These are phyloP conservation scores for Lentinula raphanica DNA, from an alignment of 768 basidiomycete genomes.

Conservation along the genomic window DNA sequence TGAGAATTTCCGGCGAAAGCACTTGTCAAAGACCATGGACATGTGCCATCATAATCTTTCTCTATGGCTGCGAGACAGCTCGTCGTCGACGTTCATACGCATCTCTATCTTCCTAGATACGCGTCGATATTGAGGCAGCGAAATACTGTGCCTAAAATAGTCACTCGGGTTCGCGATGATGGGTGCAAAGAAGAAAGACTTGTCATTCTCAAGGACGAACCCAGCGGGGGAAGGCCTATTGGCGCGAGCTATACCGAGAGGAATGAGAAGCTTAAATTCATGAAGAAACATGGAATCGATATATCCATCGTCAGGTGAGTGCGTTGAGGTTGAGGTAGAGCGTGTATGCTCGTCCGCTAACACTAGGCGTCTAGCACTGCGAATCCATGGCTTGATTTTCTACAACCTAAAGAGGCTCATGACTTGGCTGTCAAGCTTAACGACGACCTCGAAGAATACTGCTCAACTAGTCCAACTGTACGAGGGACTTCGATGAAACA, in stretches of 20 bases:
- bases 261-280: conserved; percentile 75
- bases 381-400: conserved; percentile 91
- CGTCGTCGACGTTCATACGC: conserved; percentile 81
- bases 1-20: conserved; percentile 10
- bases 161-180: conserved; percentile 35
- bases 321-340: not conserved
- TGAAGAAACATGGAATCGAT: conserved; percentile 79
- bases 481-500: conserved; percentile 44
- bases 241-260: conserved; percentile 83
- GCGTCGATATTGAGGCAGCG: conserved; percentile 64
- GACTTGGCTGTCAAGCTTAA: conserved; percentile 67
- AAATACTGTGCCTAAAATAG: conserved; percentile 60
- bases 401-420: conserved; percentile 62
- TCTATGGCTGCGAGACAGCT: conserved; percentile 7
- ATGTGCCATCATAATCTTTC: not conserved
- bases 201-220: conserved; percentile 75
- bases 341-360: not conserved
- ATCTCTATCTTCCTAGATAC: conserved; percentile 81
- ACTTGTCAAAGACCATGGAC: not conserved
- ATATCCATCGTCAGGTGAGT: conserved; percentile 72
- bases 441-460: conserved; percentile 72
- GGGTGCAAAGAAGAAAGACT: conserved; percentile 60
- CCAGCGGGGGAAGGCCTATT: conserved; percentile 73
- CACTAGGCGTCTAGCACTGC: conserved; percentile 50
- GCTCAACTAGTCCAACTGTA: conserved; percentile 54